Evolutionary conservation across 169 alveolate species (phyloP), one percentile per base, ranked within the genome.

Genomic region (Plasmodium inui): DNA sequence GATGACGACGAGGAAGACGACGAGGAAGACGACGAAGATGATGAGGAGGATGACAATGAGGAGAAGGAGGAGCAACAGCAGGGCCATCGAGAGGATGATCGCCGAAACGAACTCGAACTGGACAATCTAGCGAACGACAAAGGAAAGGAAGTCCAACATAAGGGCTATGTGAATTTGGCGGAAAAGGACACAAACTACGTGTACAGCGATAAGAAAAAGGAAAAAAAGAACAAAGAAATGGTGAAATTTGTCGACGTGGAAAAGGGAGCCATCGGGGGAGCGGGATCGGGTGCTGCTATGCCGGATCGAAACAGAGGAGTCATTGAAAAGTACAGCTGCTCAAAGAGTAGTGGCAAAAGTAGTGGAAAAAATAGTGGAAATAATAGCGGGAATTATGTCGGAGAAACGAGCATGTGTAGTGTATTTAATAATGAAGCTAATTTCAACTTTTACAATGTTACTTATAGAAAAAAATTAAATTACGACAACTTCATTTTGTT

Each of bases 401-500:
- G 26, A 8, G 73, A 79, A 19, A 57, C 86, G n/a, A 90, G 70
- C 5, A 80, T 83, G 61, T 71, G 92, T 79, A 78, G 34, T 61
- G 90, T 85, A 26, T 84, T 76, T 67, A 61, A 76, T 67, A 84
- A 78, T 92, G 84, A 84, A 82, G 92, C 82, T 19, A 79, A 84
- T 82, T 79, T 70, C 71, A 92, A 92, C 41, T 92, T 82, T 84
- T 84, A 84, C 34, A 81, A 80, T 80, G 73, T 89, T 10, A 79
- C 39, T 37, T 89, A 79, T 89, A 71, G 90, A 80, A 89, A 89
- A 22, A 89, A 81, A 39, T 73, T 89, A 81, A 89, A 17, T 67
- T 89, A 89, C 71, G 99, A 99, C 80, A 97, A 99, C 88, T 98
- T 99, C 22, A 93, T 98, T 32, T 98, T 99, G 99, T 97, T 98